A percentile compares a stretch with the other conserved stretches of the same genome.
Conservation (phyloP, 805 yeast genomes). For the Suhomyces sp. region DNA sequence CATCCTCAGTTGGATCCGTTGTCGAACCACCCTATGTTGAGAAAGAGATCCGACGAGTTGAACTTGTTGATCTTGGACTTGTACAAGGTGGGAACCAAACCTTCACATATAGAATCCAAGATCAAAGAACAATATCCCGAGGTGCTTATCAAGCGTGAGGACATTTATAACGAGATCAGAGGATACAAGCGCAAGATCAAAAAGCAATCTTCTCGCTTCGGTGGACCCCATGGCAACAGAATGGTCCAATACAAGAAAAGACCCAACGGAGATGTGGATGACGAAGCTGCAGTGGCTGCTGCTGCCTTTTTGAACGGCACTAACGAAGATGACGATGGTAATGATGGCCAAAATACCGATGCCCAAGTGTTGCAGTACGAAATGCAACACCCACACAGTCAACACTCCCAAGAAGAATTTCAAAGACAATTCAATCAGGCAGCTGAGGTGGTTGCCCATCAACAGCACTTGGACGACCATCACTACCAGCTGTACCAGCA, state of each 20-base stretch:
- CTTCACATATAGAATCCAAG: conserved; percentile 51
- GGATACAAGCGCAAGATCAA: conserved; percentile 52
- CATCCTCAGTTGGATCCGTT: conserved; percentile 58
- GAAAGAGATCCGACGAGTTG: conserved; percentile 52
- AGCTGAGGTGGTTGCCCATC: conserved; percentile 15
- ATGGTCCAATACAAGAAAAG: conserved; percentile 23
- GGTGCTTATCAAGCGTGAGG: conserved; percentile 54
- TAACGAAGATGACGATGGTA: conserved; percentile 16
- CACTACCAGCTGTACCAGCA: conserved; percentile 27
- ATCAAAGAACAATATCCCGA: conserved; percentile 52
- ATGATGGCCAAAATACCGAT: conserved; percentile 17
- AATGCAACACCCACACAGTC: conserved; percentile 22
- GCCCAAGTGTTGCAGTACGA: conserved; percentile 21
- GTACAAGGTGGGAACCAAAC: conserved; percentile 55
- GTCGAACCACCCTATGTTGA: conserved; percentile 54
- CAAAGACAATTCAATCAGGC: conserved; percentile 15
- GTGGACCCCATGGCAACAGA: conserved; percentile 16
- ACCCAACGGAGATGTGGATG: conserved; percentile 11
- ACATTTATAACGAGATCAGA: conserved; percentile 55
- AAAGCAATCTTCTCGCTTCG: conserved; percentile 33
- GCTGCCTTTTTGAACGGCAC: conserved; percentile 18
- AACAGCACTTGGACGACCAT: conserved; percentile 24
- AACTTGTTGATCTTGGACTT: conserved; percentile 50
- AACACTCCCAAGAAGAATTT: conserved; percentile 15
- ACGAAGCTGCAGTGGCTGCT: conserved; percentile 13